phyloP scores from a whole-genome alignment of 2,329 filamentous ascomycete genomes.

The Talaromyces sp. region DNA sequence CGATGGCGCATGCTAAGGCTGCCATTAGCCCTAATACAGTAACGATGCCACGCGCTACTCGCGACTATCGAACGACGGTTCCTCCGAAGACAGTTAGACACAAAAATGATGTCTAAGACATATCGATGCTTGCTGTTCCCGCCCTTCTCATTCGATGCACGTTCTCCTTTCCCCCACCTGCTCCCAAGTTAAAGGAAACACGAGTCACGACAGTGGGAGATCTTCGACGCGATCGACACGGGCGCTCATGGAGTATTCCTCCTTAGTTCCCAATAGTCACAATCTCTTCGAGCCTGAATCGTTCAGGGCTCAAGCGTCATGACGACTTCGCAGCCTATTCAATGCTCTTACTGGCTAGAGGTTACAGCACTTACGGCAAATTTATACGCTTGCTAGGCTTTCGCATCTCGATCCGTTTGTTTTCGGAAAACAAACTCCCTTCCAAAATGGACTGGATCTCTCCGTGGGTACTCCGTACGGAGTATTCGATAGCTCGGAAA shows the following conservation, averaged over 20 bases:
- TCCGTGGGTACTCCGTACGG: too few species aligned
- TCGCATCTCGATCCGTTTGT: not conserved
- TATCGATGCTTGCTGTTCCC: not conserved
- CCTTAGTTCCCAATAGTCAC: not conserved
- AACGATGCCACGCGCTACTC: not conserved
- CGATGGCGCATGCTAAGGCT: not conserved
- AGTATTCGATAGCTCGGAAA: too few species aligned
- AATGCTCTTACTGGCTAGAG: not conserved
- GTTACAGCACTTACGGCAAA: not conserved
- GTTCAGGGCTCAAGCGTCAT: not conserved
- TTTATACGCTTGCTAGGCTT: not conserved
- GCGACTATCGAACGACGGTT: not conserved
- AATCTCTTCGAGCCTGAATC: not conserved
- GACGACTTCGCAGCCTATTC: not conserved
- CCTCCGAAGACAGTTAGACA: not conserved
- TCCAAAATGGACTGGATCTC: not conserved
- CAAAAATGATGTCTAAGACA: not conserved
- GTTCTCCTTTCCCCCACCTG: not conserved
- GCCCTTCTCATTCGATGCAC: not conserved
- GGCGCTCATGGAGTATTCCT: not conserved
- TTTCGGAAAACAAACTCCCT: not conserved
- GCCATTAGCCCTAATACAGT: not conserved
- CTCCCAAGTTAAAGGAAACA: not conserved
- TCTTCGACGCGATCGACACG: not conserved
- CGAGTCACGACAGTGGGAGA: not conserved